Evolutionary conservation across 1,284 basidiomycete genomes (phyloP), one percentile per base, ranked within the genome.

Genomic region (Boletus semigastroideus): DNA sequence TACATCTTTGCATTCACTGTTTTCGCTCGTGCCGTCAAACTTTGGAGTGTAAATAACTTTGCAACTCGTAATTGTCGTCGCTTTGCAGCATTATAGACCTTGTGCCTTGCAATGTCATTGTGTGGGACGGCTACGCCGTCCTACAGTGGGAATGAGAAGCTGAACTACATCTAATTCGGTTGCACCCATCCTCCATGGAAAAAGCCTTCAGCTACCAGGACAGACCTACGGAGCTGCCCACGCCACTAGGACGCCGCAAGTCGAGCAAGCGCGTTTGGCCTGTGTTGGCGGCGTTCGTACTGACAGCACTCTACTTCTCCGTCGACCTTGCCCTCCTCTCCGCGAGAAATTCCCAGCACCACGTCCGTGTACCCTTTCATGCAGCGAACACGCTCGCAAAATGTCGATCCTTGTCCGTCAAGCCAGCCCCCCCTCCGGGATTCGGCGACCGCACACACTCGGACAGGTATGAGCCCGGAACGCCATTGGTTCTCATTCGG

Each of bases 401-500:
- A 39, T 66, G 64, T 54, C 60, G 54, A 4, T 61, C 58, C 10
- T 40, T 66, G 48, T 41, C 67, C 43, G 63, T 62, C 46, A 63
- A 59, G 27, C 76, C 82, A 0, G 78, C 78, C 0, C 79, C 85
- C 10, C 72, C 82, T 14, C 61, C 70, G 0, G 62, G 72, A 27
- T 89, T 88, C 61, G 65, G 70, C 42, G 64, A 70, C 28, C 79
- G 92, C 13, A 77, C 67, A 0, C 59, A 58, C 27, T 89, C 82
- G 7, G 92, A 94, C 62, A 77, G 91, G 28, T 89, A 77, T 57
- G 87, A 83, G 14, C 63, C 69, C 0, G 83, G 82, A 1, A 85
- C 86, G 0, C 68, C 68, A 1, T 66, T 84, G 2, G 76, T 81
- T 6, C 72, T 87, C 48, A 78, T 94, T 57, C 77, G 75, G 60